phyloP scores from a whole-genome alignment of 1,284 basidiomycete genomes.

The Anthracocystis walkeri region DNA sequence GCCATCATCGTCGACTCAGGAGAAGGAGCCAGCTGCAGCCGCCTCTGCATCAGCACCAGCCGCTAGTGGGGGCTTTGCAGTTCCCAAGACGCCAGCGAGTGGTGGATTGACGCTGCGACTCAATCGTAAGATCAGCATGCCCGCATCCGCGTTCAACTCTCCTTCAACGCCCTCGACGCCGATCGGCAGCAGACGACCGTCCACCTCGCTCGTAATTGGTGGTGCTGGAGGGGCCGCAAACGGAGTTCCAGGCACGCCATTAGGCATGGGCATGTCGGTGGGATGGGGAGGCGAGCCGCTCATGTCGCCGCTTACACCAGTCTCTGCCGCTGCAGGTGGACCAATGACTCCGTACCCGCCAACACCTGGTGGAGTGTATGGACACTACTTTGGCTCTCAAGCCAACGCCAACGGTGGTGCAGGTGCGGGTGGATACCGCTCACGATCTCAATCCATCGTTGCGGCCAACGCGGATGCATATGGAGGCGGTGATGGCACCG shows the following conservation, averaged over 20 bases:
- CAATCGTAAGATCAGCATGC: constrained; percentile 35
- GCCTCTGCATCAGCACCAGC: constrained; percentile 1
- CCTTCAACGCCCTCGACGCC: constrained; percentile 31
- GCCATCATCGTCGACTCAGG: not conserved
- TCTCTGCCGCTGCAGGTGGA: constrained; percentile 9
- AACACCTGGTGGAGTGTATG: constrained; percentile 32
- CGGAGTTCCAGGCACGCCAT: constrained; percentile 14
- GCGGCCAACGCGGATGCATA: constrained; percentile 15
- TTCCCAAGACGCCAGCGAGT: constrained; percentile 37
- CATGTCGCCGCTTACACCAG: constrained; percentile 44
- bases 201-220: constrained; percentile 8
- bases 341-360: constrained; percentile 35
- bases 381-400: constrained; percentile 42
- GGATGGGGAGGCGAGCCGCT: constrained; percentile 42
- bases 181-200: constrained; percentile 16
- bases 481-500: not conserved
- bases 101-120: constrained; percentile 39
- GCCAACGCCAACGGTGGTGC: not conserved
- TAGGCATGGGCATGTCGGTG: constrained; percentile 35
- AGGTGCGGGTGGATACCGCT: constrained; percentile 22
- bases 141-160: constrained; percentile 25
- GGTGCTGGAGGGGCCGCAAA: not conserved
- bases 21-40: constrained; percentile 4
- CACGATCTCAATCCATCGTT: constrained; percentile 30
- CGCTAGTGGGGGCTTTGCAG: constrained; percentile 19